phyloP scores from a whole-genome alignment of 345 rosid species.

The Brassica rapa region DNA sequence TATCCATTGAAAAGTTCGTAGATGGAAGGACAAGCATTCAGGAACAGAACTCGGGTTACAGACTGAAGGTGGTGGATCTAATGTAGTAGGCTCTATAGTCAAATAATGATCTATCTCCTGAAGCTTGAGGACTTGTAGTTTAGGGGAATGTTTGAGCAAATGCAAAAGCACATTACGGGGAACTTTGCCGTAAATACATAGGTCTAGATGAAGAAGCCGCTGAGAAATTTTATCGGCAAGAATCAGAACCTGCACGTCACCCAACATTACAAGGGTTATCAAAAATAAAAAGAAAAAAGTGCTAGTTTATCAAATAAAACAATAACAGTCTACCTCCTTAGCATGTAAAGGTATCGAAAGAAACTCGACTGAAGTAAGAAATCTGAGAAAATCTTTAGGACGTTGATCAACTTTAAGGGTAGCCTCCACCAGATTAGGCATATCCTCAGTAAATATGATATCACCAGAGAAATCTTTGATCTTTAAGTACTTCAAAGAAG shows the following conservation, averaged over 20 bases:
- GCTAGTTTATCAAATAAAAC: too few species aligned
- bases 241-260: neutral
- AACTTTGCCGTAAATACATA: neutral
- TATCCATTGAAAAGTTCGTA: neutral
- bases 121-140: slow-evolving; percentile 6
- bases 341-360: neutral
- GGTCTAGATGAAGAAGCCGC: neutral
- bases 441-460: too few species aligned
- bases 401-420: too few species aligned
- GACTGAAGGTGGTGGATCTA: neutral
- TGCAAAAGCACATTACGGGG: neutral
- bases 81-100: too few species aligned
- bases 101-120: neutral
- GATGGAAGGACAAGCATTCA: neutral
- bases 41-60: neutral
- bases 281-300: neutral
- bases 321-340: neutral
- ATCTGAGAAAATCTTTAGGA: too few species aligned
- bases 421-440: too few species aligned
- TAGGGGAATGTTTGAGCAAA: slow-evolving; percentile 15
- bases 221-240: too few species aligned
- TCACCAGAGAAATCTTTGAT: too few species aligned
- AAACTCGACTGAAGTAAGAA: too few species aligned
- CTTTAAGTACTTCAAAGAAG: too few species aligned
- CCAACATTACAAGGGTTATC: neutral